These are phyloP conservation scores for Ophiostoma novo-ulmi DNA, from an alignment of 2,329 filamentous ascomycete species.

Conservation along the genomic window DNA sequence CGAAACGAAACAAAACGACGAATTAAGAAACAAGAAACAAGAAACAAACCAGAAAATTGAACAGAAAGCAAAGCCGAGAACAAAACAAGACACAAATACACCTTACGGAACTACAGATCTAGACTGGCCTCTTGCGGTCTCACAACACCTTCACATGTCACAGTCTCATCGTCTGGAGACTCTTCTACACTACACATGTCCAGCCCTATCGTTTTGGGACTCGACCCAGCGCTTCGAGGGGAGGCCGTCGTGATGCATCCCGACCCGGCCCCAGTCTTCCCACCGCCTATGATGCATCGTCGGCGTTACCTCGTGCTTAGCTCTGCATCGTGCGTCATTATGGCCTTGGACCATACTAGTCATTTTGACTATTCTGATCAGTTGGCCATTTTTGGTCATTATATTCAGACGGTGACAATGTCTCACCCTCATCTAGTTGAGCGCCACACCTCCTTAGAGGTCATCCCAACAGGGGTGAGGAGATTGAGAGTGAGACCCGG, in stretches of 20 bases:
- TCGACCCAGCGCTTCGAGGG: slow-evolving; percentile 18
- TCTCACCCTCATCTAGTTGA: background rate
- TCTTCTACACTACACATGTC: background rate
- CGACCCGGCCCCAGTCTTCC: background rate
- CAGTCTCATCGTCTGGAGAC: background rate
- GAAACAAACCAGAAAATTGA: background rate
- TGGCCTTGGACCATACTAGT: background rate
- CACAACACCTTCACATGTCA: background rate
- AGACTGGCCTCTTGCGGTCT: background rate
- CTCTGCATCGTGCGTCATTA: background rate
- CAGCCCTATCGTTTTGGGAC: slow-evolving; percentile 13
- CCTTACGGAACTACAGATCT: background rate
- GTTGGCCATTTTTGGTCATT: background rate
- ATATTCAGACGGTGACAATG: background rate
- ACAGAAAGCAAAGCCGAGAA: background rate
- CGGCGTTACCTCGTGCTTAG: slow-evolving; percentile 12
- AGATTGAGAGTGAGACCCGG: background rate
- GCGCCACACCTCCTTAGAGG: background rate
- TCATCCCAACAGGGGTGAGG: background rate
- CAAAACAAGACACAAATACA: background rate
- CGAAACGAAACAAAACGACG: background rate
- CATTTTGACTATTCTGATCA: background rate
- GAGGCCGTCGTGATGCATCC: slow-evolving; percentile 16
- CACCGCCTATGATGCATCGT: background rate
- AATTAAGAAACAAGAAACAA: background rate